A percentile compares a stretch with the other conserved stretches of the same genome.
These are phyloP conservation scores for Ceratobasidium sp. DNA, from an alignment of 1,284 basidiomycete genomes.

Conservation along the genomic window DNA sequence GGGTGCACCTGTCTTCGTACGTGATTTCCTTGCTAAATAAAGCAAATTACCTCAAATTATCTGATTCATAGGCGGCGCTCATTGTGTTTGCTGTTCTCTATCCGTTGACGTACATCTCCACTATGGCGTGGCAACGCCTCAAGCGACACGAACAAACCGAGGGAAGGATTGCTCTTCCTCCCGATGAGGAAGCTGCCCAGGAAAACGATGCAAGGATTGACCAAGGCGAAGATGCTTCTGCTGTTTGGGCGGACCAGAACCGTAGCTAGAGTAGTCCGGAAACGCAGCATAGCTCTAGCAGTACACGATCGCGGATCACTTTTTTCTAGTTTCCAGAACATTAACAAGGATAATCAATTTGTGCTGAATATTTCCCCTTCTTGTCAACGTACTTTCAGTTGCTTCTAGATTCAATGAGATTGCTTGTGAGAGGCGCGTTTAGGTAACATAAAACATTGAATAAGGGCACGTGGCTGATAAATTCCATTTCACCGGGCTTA, in stretches of 20 bases:
- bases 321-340: too few relatives aligned
- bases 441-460: too few relatives aligned
- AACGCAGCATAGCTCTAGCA: too few relatives aligned
- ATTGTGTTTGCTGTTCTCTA: constrained; percentile 49
- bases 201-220: background rate
- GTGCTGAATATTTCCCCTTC: too few relatives aligned
- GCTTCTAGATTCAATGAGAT: too few relatives aligned
- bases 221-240: background rate
- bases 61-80: constrained; percentile 14
- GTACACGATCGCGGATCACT: too few relatives aligned
- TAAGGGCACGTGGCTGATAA: too few relatives aligned
- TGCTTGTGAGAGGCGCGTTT: too few relatives aligned
- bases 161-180: constrained; percentile 49
- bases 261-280: background rate
- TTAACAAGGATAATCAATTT: too few relatives aligned
- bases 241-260: constrained; percentile 21
- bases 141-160: constrained; percentile 42
- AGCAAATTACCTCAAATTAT: background rate
- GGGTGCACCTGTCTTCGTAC: constrained; percentile 46
- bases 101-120: constrained; percentile 48
- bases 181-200: constrained; percentile 45
- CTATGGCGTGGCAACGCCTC: constrained; percentile 47
- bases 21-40: background rate
- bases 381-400: too few relatives aligned
- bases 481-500: too few relatives aligned